Base-by-base conservation (phyloP, 139 green algal genomes). In the Chlorella vulgaris region DNA sequence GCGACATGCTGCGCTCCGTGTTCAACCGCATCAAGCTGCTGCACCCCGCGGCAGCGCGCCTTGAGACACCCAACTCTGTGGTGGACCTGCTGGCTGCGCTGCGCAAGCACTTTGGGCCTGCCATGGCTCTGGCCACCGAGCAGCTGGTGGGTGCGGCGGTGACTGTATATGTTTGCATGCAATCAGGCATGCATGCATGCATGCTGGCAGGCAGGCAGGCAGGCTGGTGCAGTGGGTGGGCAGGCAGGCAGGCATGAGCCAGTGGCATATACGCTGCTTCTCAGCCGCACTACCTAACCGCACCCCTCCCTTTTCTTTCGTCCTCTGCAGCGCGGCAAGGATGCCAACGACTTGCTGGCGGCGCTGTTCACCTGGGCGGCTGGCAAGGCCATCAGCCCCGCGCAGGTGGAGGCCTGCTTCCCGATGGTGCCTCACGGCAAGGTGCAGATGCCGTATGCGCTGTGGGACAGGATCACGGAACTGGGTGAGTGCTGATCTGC, bases 21-120 rank as follows among this genome's bases (percentile, higher is more conserved):
- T 67, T 82, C 77, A 82, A 82, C 77, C 65, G 65, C 61, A 69
- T 82, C 33, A 82, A 82, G 65, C 43, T 82, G 77, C 61, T 82
- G 77, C 67, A 80, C 63, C 80, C 69, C 13, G 69, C 51, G 50
- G 42, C 76, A 1, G 51, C 67, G 29, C 60, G 69, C 7, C 58
- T 80, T 58, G 80, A 84, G 50, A 82, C 77, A 3, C 77, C 77
- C 65, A 82, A 76, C 63, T 69, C 55, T 26, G 74, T 80, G 74
- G 63, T 43, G 4, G 74, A 80, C 74, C 74, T 80, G 74, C 55
- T 80, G 55, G 38, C 53, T 3, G 74, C 36, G 38, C 55, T 69
- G 74, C 33, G 35, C 6, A 28, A 43, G 21, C 55, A 70, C 74
- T 80, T 80, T 80, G 74, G 74, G 74, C 55, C 74, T 28, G 74